Conservation (phyloP, 768 basidiomycete species). For the Termitomyces sp. region DNA sequence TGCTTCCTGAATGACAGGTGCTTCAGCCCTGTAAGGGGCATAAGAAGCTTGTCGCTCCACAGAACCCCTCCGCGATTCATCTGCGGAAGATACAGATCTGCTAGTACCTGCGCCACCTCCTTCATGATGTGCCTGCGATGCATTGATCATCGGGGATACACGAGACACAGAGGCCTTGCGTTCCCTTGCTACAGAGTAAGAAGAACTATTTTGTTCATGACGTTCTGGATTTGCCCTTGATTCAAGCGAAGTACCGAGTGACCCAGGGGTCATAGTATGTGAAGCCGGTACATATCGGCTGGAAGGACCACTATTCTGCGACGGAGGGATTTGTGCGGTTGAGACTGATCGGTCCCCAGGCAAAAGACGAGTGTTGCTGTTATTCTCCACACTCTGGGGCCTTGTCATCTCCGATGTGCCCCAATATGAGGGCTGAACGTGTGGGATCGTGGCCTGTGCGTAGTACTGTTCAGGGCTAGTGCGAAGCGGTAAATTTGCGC, state of each 20-base stretch:
- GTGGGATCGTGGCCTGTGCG: neutral
- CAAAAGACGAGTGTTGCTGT: neutral
- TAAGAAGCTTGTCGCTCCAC: constrained; percentile 1
- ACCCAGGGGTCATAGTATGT: constrained; percentile 11
- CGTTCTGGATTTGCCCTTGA: neutral
- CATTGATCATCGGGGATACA: neutral
- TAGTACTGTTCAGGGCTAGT: constrained; percentile 17
- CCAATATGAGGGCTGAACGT: constrained; percentile 4
- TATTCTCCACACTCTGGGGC: neutral
- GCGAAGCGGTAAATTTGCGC: constrained; percentile 13
- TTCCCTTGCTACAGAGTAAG: constrained; percentile 6
- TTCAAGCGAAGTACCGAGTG: constrained; percentile 1
- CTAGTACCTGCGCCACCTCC: constrained; percentile 1
- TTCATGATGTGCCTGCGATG: constrained; percentile 1
- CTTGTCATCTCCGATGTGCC: neutral
- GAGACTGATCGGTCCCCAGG: constrained; percentile 2
- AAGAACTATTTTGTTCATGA: constrained; percentile 4
- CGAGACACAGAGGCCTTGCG: constrained; percentile 10
- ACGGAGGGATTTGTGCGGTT: constrained; percentile 9
- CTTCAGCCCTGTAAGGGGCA: neutral
- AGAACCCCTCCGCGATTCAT: neutral
- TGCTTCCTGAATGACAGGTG: neutral
- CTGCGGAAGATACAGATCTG: neutral
- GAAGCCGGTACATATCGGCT: constrained; percentile 17
- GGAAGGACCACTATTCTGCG: constrained; percentile 9